Evolutionary conservation across 129 eudicot species (phyloP), one percentile per base, ranked within the genome.

Genomic region (Tanacetum coccineum): DNA sequence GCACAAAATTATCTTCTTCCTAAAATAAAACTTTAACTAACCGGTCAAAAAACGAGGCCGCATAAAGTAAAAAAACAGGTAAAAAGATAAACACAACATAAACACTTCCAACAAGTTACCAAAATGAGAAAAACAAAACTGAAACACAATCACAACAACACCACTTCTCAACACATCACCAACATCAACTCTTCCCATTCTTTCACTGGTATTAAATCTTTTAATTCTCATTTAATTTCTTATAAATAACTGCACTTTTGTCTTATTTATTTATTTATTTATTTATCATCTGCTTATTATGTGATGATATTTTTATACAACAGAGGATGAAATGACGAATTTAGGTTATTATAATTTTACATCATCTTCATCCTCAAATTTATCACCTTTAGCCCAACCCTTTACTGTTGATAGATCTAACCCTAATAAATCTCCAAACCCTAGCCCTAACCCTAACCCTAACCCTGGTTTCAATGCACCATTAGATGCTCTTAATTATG

Each of bases 321-420:
- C 66, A 61, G 66, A 36, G 7, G 48, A 40, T 15, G 48, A 59
- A 36, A 78, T 78, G 91, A 84, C 73, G 86, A 77, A 85, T 78
- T 86, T 81, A 54, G 90, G 95, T 67, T 74, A 73, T 75, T 66
- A 36, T 36, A 36, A 36, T 78, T 67, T 46, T 77, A 53, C 85
- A 21, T 82, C 70, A 8, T 79, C 85, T 3, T 72, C 84, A 0
- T 67, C 83, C 4, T 89, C 97, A 4, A 90, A 80, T 86, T 64
- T 90, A 49, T 93, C 98, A 8, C 86, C 98, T 59, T 79, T 79
- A 78, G 95, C 98, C 74, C 88, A 87, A 0, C 96, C 96, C 4
- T 88, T 86, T 63, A 82, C 85, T 15, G 84, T 93, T 55, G 91
- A 88, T 50, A 78, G 88, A 74, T 79, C 81, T 22, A 79, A 78